Base-by-base conservation (phyloP, 495 filamentous ascomycete species). In the Saxispiralis lemnorum region DNA sequence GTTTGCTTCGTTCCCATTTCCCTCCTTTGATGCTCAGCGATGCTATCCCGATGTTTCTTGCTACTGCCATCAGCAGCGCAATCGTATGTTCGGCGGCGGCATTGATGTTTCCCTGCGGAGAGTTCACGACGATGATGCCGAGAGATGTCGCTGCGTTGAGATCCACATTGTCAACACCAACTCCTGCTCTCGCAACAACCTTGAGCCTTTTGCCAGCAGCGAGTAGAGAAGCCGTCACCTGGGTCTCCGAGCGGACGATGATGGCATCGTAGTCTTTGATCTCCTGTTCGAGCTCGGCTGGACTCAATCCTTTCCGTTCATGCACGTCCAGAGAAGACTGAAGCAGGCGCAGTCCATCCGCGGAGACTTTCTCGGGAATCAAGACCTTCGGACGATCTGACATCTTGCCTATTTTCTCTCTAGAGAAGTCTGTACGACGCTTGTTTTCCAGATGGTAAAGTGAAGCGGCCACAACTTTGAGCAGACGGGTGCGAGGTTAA, bases 101-200 rank as follows among this genome's bases (percentile, higher is more conserved):
- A 5, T 73, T 67, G 46, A 82, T 78, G 52, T 83, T 83, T 7
- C 79, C 79, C 18, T 62, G 62, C 0, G 79, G 79, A 4, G 67
- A 72, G 56, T 82, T 83, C 37, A 82, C 76, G 0, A 83, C 79
- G 15, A 83, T 70, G 31, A 83, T 69, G 11, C 79, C 79, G 17
- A 68, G 59, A 18, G 66, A 63, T 1, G 79, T 83, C 1, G 79
- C 79, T 12, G 70, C 67, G 20, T 63, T 58, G 0, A 83, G 72
- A 56, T 82, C 73, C 38, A 83, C 76, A 65, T 83, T 83, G 57
- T 83, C 79, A 10, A 83, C 78, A 5, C 79, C 79, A 1, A 83
- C 79, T 7, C 79, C 79, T 15, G 79, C 79, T 39, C 79, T 63
- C 9, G 79, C 79, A n/a, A 83, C 77, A 3, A 82, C 79, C 51